Evolutionary conservation across 768 basidiomycete genomes (phyloP), one percentile per base, ranked within the genome.

Genomic region (Candolleomyces efflorescens): DNA sequence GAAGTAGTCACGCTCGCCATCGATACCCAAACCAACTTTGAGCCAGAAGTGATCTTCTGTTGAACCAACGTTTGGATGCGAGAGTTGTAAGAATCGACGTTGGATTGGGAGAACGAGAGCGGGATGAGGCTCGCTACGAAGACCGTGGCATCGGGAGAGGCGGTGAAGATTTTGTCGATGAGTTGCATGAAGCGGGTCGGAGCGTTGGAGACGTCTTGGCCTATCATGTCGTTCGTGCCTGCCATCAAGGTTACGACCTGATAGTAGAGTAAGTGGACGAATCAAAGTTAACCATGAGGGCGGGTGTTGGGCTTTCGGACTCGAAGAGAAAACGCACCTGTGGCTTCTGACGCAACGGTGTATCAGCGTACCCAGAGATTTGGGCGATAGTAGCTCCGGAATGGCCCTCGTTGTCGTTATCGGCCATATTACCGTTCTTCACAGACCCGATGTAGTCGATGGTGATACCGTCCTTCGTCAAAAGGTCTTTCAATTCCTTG

Each of bases 161-260:
- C 58, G 45, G 58, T 54, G 51, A 54, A 49, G 18, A 54, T 59
- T 50, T 59, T 53, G 53, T 59, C 58, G 22, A 59, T 32, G 58
- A 59, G 58, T 11, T 12, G 13, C 45, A 54, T 54, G n/a, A 59
- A 45, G 1, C 58, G 51, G 18, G 44, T 53, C 6, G 58, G 58
- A 3, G 58, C 58, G 32, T 54, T 59, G 23, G 43, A 18, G 37
- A 59, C 15, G 46, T 59, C 52, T 32, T 32, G 32, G 18, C 50
- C 27, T 45, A 54, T 59, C 53, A 59, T 37, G 37, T 59, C 58
- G 37, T 59, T 59, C 15, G 58, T 59, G 2, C 58, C 58, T 15
- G 58, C 58, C 20, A 46, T 53, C 9, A 59, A 24, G 20, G 53
- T 53, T 3, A 59, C 53, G 20, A 59, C 58, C 58, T 59, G 17